Conservation (phyloP, 129 eudicot species). For the Sambucus nigra region DNA sequence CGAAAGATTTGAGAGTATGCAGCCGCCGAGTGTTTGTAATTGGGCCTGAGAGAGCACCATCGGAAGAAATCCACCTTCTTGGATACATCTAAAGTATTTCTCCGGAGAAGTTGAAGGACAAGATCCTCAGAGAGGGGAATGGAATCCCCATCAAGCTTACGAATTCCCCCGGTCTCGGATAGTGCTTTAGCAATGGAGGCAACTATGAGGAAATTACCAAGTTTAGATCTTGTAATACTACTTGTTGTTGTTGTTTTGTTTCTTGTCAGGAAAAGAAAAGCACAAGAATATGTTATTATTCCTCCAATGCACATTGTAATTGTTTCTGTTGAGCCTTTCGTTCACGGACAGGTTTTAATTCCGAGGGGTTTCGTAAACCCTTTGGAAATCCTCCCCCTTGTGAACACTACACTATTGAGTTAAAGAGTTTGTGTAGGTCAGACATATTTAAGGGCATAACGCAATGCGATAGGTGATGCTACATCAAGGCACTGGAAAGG, state of each 20-base stretch:
- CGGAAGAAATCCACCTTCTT: conserved; percentile 60
- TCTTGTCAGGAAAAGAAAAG: no score
- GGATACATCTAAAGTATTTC: conserved; percentile 39
- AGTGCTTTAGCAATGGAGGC: conserved; percentile 65
- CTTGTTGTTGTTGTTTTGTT: conserved; percentile 8
- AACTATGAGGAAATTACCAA: conserved; percentile 36
- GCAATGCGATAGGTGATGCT: no score
- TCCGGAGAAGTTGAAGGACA: conserved; percentile 46
- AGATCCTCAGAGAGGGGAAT: conserved; percentile 48
- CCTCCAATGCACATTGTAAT: no score
- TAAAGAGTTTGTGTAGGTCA: no score
- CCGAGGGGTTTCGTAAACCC: no score
- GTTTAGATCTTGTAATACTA: conserved; percentile 19
- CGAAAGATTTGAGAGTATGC: conserved; percentile 54
- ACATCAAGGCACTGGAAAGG: no score
- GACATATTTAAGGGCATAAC: no score
- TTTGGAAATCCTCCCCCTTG: no score
- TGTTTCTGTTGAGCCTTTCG: no score
- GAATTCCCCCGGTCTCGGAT: conserved; percentile 52
- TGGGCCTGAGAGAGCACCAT: conserved; percentile 57
- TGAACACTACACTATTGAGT: no score
- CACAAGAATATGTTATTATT: no score
- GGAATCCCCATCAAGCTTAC: conserved; percentile 30
- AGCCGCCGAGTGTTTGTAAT: conserved; percentile 56
- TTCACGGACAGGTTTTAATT: no score